A percentile compares a stretch with the other conserved stretches of the same genome.
Evolutionary conservation across 2,329 filamentous ascomycete species (phyloP).

Genomic region (Ophiostoma australiae): DNA sequence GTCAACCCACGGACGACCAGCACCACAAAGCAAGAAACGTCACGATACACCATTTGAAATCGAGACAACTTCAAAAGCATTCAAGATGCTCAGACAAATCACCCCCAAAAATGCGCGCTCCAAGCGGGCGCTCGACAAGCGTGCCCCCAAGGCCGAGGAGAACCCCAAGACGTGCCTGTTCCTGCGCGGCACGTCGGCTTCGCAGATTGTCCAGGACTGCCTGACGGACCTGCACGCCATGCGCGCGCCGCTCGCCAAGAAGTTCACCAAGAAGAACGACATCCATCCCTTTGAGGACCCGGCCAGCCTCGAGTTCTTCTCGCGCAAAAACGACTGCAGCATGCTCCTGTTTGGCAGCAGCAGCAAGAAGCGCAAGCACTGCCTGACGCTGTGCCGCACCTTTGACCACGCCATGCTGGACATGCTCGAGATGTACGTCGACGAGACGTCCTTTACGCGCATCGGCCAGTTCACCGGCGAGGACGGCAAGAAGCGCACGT

Average conservation of each 20-base stretch:
- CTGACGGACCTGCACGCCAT: slow-evolving; percentile 79
- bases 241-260: slow-evolving; percentile 77
- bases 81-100: slow-evolving; percentile 15
- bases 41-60: background rate
- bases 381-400: slow-evolving; percentile 73
- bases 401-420: slow-evolving; percentile 84
- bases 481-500: slow-evolving; percentile 41
- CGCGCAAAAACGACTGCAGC: slow-evolving; percentile 89
- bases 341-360: slow-evolving; percentile 67
- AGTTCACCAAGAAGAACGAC: slow-evolving; percentile 95
- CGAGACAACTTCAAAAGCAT: background rate
- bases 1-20: background rate
- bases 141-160: slow-evolving; percentile 81
- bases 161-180: slow-evolving; percentile 88
- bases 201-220: slow-evolving; percentile 74
- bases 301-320: slow-evolving; percentile 65
- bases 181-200: slow-evolving; percentile 80
- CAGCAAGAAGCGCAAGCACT: slow-evolving; percentile 94
- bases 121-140: slow-evolving; percentile 90
- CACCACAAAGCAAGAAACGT: background rate
- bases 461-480: slow-evolving; percentile 58
- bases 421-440: slow-evolving; percentile 83
- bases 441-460: slow-evolving; percentile 65
- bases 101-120: slow-evolving; percentile 73
- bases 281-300: slow-evolving; percentile 80